A percentile compares a stretch with the other conserved stretches of the same genome.
These are phyloP conservation scores for Biscogniauxia mediterranea DNA, from an alignment of 2,329 filamentous ascomycete species.

Conservation along the genomic window DNA sequence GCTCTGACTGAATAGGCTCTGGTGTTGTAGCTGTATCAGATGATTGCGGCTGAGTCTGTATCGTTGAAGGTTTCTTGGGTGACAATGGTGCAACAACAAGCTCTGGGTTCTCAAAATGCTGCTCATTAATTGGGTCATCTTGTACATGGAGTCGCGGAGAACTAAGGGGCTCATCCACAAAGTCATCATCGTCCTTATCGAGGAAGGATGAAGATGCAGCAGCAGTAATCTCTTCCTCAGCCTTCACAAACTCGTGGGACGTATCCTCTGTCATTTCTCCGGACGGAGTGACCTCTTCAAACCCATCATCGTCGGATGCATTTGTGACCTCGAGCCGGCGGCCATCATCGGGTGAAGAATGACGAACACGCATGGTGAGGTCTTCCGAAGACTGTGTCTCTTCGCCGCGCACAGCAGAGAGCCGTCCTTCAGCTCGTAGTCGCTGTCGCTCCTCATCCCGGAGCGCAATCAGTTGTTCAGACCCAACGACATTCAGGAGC, in stretches of 20 bases:
- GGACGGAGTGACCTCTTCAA: slow-evolving; percentile 77
- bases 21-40: slow-evolving; percentile 7
- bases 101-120: slow-evolving; percentile 54
- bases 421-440: slow-evolving; percentile 72
- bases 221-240: slow-evolving; percentile 50
- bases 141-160: slow-evolving; percentile 64
- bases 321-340: slow-evolving; percentile 77
- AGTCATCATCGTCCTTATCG: slow-evolving; percentile 67
- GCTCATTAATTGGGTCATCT: slow-evolving; percentile 53
- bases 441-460: slow-evolving; percentile 80
- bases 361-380: slow-evolving; percentile 56
- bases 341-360: slow-evolving; percentile 54
- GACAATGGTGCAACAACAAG: slow-evolving; percentile 58
- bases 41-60: slow-evolving; percentile 20
- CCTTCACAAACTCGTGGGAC: slow-evolving; percentile 66
- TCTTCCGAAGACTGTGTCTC: slow-evolving; percentile 56
- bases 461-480: slow-evolving; percentile 78
- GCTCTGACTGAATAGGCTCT: not conserved
- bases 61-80: slow-evolving; percentile 42
- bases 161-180: slow-evolving; percentile 75
- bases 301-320: slow-evolving; percentile 83
- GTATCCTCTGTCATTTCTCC: slow-evolving; percentile 72
- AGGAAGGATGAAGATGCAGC: slow-evolving; percentile 41
- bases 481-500: slow-evolving; percentile 85
- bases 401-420: slow-evolving; percentile 49